A percentile compares a stretch with the other conserved stretches of the same genome.
Evolutionary conservation across 2,329 filamentous ascomycete genomes (phyloP).

Genomic region (Purpureocillium lavendulum): DNA sequence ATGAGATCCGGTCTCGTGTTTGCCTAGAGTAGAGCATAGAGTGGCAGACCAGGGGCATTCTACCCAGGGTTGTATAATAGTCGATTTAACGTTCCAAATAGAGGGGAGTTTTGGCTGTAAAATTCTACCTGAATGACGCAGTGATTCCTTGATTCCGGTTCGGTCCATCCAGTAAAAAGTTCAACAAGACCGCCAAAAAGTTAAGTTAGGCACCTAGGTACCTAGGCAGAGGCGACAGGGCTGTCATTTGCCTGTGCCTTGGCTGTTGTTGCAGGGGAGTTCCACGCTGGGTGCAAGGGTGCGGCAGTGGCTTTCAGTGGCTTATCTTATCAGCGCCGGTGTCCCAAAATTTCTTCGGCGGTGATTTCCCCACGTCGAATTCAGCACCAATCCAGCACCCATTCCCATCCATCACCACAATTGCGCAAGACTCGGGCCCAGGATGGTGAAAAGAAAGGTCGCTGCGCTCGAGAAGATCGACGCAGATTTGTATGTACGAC

Average conservation of each 20-base stretch:
- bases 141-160: too few relatives aligned
- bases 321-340: not conserved
- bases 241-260: too few relatives aligned
- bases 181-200: too few relatives aligned
- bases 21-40: constrained; percentile 14
- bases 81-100: constrained; percentile 13
- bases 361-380: too few relatives aligned
- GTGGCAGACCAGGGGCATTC: constrained; percentile 10
- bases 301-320: not conserved
- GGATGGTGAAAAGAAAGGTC: constrained; percentile 80
- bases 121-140: too few relatives aligned
- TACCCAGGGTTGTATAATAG: constrained; percentile 21
- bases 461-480: constrained; percentile 93
- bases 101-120: constrained; percentile 1
- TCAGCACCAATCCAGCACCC: not conserved
- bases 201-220: too few relatives aligned
- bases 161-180: too few relatives aligned
- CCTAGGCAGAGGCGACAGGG: too few relatives aligned
- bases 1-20: constrained; percentile 6
- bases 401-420: not conserved
- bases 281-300: too few relatives aligned
- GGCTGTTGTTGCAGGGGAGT: too few relatives aligned
- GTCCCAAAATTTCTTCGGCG: constrained; percentile 3
- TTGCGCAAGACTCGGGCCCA: constrained; percentile 7
- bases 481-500: constrained; percentile 60